Evolutionary conservation across 305 asterid genomes (phyloP).

Genomic region (Fraxinus platypoda): DNA sequence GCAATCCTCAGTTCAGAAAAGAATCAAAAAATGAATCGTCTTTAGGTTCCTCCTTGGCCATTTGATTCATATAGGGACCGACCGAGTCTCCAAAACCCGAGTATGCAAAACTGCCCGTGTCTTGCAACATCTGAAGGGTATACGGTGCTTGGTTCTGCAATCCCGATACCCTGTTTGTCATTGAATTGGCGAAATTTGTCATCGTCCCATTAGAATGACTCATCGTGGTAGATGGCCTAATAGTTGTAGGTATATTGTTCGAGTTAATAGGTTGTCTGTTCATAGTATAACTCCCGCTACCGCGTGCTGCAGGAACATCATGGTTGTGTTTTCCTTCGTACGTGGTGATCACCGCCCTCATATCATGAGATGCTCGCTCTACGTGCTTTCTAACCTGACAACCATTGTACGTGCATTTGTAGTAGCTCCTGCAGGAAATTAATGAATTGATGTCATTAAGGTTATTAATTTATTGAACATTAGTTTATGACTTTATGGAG

Average conservation of each 20-base stretch:
- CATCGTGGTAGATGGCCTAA: slow-evolving; percentile 49
- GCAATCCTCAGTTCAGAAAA: slow-evolving; percentile 41
- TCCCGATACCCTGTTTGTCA: slow-evolving; percentile 26
- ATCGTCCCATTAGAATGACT: slow-evolving; percentile 27
- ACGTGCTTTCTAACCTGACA: slow-evolving; percentile 91
- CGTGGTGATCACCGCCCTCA: slow-evolving; percentile 81
- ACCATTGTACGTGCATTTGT: slow-evolving; percentile 78
- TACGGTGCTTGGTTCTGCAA: slow-evolving; percentile 49
- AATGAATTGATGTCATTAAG: background rate
- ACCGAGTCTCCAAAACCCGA: slow-evolving; percentile 38
- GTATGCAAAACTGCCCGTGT: slow-evolving; percentile 36
- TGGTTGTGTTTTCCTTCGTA: slow-evolving; percentile 98
- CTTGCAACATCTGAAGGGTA: slow-evolving; percentile 68
- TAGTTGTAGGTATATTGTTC: slow-evolving; percentile 26
- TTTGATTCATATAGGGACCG: slow-evolving; percentile 28
- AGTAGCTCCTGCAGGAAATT: slow-evolving; percentile 69
- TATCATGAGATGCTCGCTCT: slow-evolving; percentile 89
- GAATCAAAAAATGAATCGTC: slow-evolving; percentile 54
- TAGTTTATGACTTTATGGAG: background rate
- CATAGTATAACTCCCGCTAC: slow-evolving; percentile 52
- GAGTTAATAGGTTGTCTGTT: slow-evolving; percentile 36
- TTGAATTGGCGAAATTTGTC: slow-evolving; percentile 31
- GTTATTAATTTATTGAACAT: background rate
- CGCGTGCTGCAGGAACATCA: slow-evolving; percentile 96
- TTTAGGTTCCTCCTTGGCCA: slow-evolving; percentile 60